These are phyloP conservation scores for Candida morakotiae DNA, from an alignment of 805 yeast genomes.

Conservation along the genomic window DNA sequence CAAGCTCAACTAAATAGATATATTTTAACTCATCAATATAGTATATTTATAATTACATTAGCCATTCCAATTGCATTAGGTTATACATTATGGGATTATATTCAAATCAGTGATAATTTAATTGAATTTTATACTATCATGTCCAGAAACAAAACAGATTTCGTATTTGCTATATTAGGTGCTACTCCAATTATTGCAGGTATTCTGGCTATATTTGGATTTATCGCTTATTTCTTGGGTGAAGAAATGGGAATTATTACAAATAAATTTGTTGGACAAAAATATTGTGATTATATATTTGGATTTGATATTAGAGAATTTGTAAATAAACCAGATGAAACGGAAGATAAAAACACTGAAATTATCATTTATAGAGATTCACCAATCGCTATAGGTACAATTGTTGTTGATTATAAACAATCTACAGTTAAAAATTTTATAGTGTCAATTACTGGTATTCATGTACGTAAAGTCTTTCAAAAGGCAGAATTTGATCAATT, in stretches of 20 bases:
- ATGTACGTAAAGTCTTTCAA: conserved; percentile 65
- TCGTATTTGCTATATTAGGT: conserved; percentile 19
- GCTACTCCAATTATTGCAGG: conserved; percentile 38
- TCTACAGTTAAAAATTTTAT: conserved; percentile 39
- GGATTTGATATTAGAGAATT: conserved; percentile 50
- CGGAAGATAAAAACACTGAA: conserved; percentile 41
- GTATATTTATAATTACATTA: conserved; percentile 22
- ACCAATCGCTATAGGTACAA: conserved; percentile 63
- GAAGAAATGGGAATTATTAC: conserved; percentile 42
- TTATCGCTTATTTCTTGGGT: conserved; percentile 39
- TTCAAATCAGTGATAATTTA: conserved; percentile 26
- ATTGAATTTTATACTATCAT: conserved; percentile 24
- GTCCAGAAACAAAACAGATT: conserved; percentile 17
- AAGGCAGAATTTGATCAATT: conserved; percentile 62
- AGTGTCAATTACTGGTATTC: conserved; percentile 53
- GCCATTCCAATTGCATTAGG: conserved; percentile 14
- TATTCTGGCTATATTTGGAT: conserved; percentile 32
- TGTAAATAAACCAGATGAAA: conserved; percentile 24
- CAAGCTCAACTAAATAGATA: conserved; percentile 45
- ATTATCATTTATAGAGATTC: conserved; percentile 61
- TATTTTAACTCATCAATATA: conserved; percentile 44
- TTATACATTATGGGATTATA: conserved; percentile 26
- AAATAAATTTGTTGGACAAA: conserved; percentile 21
- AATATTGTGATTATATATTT: conserved; percentile 33
- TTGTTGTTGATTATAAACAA: conserved; percentile 36